Evolutionary conservation across 108 stramenopile genomes (phyloP).

Genomic region (Nitzschia sp.): DNA sequence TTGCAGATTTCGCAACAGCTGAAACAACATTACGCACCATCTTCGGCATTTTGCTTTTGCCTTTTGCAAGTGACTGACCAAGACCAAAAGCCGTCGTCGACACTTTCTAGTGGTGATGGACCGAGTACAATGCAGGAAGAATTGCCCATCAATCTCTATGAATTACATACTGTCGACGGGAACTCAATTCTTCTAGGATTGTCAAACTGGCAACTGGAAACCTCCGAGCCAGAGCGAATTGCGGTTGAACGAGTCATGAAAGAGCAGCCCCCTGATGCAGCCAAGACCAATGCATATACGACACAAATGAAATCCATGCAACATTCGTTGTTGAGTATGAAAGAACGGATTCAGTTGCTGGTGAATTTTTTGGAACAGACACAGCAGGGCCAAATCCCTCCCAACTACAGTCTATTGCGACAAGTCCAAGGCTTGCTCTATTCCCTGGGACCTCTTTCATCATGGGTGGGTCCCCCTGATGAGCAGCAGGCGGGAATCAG

Average conservation of each 20-base stretch:
- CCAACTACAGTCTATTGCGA: conserved; percentile 25
- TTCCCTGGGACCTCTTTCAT: conserved; percentile 32
- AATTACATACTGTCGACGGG: conserved; percentile 31
- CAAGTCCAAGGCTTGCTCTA: conserved; percentile 30
- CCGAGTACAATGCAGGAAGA: conserved; percentile 31
- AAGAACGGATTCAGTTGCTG: conserved; percentile 57
- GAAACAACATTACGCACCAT: conserved; percentile 38
- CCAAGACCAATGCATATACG: conserved; percentile 20
- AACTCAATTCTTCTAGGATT: conserved; percentile 51
- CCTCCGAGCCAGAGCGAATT: conserved; percentile 74
- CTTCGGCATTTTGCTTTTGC: conserved; percentile 33
- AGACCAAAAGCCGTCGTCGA: conserved; percentile 6
- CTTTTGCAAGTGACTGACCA: conserved; percentile 32
- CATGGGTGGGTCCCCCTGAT: conserved; percentile 19
- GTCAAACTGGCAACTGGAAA: conserved; percentile 63
- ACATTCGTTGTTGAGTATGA: conserved; percentile 53
- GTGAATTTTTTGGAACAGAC: conserved; percentile 45
- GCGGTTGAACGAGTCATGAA: conserved; percentile 78
- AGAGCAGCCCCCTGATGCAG: conserved; percentile 33
- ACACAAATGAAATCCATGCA: conserved; percentile 27
- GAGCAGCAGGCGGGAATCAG: conserved; percentile 26
- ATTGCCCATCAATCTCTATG: conserved; percentile 60
- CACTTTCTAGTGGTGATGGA: no score
- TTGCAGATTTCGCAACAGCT: conserved; percentile 46
- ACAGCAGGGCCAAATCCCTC: conserved; percentile 20